Evolutionary conservation across 1,284 basidiomycete species (phyloP), one percentile per base, ranked within the genome.

Genomic region (Tremellales sp.): DNA sequence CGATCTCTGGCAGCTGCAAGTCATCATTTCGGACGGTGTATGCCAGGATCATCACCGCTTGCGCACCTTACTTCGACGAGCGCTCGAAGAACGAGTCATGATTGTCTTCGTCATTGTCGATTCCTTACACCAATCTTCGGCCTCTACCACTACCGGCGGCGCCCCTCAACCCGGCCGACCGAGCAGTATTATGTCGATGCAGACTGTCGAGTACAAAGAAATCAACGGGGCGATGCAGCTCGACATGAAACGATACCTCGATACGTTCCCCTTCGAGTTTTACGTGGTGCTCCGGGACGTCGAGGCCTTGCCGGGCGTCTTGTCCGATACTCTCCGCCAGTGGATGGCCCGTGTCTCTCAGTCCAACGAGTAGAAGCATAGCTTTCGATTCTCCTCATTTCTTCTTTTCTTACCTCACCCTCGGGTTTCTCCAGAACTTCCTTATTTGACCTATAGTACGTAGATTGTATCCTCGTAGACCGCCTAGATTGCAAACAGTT

Each of bases 261-360:
- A 97, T 68, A 87, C 89, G 3, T 98, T 99, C 82, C 96, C 96
- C 0, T 98, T 98, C 76, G 91, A 97, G 75, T 96, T 96, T 72
- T 98, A 93, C 62, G 87, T 97, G 44, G 87, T 99, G 15, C 76
- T 99, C 40, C 79, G 91, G 53, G 84, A 89, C 62, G 90, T 96
- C 35, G 91, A 96, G 71, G 84, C 90, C 4, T 76, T 99, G 39
- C 96, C 96, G 0, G 87, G 91, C 48, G 89, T 97, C 12, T 76
- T 99, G 54, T 81, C 88, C n/a, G 84, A 86, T 39, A 97, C 92
- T 2, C 77, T 98, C 52, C 84, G 90, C 60, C 93, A 98, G 71
- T 99, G 74, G 74, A 72, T 75, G 65, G 61, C 68, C 23, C 53
- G 74, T 23, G 72, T 75, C 1, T 63, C 64, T 6, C 68, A 71